A percentile compares a stretch with the other conserved stretches of the same genome.
These are phyloP conservation scores for Venturia nashicola DNA, from an alignment of 2,329 filamentous ascomycete species.

Conservation along the genomic window DNA sequence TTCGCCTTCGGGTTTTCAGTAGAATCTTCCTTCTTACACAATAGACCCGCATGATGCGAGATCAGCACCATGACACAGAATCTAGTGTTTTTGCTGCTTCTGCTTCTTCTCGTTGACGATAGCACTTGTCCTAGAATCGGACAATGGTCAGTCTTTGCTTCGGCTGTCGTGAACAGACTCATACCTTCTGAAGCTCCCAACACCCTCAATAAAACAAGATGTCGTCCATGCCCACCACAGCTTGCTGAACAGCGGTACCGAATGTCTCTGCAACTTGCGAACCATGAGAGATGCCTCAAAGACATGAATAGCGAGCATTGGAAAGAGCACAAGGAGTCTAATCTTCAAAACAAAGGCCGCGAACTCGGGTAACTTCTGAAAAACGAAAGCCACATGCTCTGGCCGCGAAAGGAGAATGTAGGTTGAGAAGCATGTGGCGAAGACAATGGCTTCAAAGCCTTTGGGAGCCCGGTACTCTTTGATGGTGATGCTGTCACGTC, in stretches of 20 bases:
- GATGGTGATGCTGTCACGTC: constrained; percentile 44
- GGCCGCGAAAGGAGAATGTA: constrained; percentile 20
- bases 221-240: constrained; percentile 44
- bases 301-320: constrained; percentile 51
- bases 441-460: constrained; percentile 39
- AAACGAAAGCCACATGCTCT: constrained; percentile 28
- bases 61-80: too few species aligned
- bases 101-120: constrained; percentile 1
- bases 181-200: constrained; percentile 32
- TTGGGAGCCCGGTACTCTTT: constrained; percentile 39
- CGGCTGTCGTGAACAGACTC: not conserved
- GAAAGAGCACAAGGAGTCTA: constrained; percentile 30
- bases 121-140: not conserved
- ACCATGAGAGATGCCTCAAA: constrained; percentile 45
- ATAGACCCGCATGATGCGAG: not conserved
- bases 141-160: not conserved
- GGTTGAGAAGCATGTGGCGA: constrained; percentile 30
- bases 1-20: too few species aligned
- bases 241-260: constrained; percentile 34
- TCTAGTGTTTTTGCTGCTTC: constrained; percentile 1
- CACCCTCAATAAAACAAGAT: constrained; percentile 41
- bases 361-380: constrained; percentile 30
- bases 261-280: constrained; percentile 36
- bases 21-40: not conserved
- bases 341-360: constrained; percentile 48